These are phyloP conservation scores for Cicer arietinum DNA, from an alignment of 306 rosid species.

Conservation along the genomic window DNA sequence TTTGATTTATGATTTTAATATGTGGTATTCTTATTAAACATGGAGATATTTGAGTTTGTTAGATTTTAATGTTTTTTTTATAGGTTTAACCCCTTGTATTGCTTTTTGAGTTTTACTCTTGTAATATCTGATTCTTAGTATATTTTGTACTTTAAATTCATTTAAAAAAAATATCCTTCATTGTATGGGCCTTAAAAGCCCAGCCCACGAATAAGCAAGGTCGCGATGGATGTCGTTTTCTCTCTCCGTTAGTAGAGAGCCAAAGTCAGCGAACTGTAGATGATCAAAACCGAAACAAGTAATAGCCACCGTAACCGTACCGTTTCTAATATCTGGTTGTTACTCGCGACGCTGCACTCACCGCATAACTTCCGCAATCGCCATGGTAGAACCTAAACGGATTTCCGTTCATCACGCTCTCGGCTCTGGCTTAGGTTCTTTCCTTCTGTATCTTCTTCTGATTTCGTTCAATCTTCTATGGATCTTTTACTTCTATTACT, in stretches of 20 bases:
- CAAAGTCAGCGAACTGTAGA: not conserved
- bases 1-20: no score
- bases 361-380: slow-evolving; percentile 50
- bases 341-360: slow-evolving; percentile 34
- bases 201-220: slow-evolving; percentile 31
- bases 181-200: slow-evolving; percentile 30
- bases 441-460: slow-evolving; percentile 32
- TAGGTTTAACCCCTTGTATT: no score
- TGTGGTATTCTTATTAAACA: no score
- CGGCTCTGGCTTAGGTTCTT: slow-evolving; percentile 82
- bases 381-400: slow-evolving; percentile 80
- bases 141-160: no score
- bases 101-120: no score
- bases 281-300: slow-evolving; percentile 42
- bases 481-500: slow-evolving; percentile 33
- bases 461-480: slow-evolving; percentile 6
- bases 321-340: slow-evolving; percentile 2
- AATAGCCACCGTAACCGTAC: slow-evolving; percentile 46
- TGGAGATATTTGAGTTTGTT: no score
- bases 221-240: slow-evolving; percentile 23
- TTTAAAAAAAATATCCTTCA: no score
- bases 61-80: no score
- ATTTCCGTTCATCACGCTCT: slow-evolving; percentile 74
- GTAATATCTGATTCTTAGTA: no score
- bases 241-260: not conserved